Conservation (phyloP, 139 green algal genomes). For the Diplosphaera chodatii region DNA sequence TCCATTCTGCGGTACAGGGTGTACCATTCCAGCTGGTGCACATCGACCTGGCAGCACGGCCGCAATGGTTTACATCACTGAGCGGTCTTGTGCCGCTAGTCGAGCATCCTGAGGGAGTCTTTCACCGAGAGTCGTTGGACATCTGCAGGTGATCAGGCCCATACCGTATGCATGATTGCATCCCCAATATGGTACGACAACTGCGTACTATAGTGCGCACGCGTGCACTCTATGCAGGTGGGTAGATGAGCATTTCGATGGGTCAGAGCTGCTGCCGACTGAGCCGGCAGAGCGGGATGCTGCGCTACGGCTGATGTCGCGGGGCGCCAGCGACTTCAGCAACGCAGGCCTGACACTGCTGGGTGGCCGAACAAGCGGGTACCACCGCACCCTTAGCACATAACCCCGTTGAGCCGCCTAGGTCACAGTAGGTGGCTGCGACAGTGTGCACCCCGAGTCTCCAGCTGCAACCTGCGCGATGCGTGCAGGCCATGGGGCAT, state of each 20-base stretch:
- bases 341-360: constrained; percentile 24
- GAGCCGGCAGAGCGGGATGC: constrained; percentile 4
- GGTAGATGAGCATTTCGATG: constrained; percentile 8
- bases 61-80: constrained; percentile 37
- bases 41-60: constrained; percentile 54
- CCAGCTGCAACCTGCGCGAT: background rate
- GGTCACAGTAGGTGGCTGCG: no score
- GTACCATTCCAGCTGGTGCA: constrained; percentile 47
- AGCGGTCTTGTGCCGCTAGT: constrained; percentile 57
- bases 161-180: no score
- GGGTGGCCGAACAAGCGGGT: constrained; percentile 17
- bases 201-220: no score
- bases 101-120: constrained; percentile 1
- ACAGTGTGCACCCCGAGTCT: background rate
- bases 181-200: no score
- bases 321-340: background rate
- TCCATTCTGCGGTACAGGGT: constrained; percentile 9
- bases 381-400: no score
- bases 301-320: constrained; percentile 15
- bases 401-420: no score
- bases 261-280: constrained; percentile 16
- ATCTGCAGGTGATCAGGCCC: constrained; percentile 31
- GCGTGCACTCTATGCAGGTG: constrained; percentile 5
- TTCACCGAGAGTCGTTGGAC: constrained; percentile 31
- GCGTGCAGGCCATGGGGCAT: constrained; percentile 41